Evolutionary conservation across 2,329 filamentous ascomycete genomes (phyloP), one percentile per base, ranked within the genome.

Genomic region (Aspergillus japonicus): DNA sequence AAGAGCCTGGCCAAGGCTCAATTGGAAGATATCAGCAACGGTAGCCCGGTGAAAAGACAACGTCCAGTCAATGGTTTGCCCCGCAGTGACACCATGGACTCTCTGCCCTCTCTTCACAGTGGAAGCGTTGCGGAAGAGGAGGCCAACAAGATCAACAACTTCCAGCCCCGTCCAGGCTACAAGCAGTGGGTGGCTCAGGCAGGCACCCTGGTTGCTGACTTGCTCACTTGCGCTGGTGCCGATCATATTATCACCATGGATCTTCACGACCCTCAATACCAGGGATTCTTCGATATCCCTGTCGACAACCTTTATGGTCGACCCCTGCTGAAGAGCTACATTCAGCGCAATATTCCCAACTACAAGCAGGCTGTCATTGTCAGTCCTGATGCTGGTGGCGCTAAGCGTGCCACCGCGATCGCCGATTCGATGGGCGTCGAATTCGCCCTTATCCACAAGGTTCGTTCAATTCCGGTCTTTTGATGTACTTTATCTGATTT

Each of bases 161-260:
- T 90, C 74, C 86, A 92, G 74, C 88, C 91, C 21, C 93, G 94
- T 73, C 91, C 93, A 7, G 95, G 95, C 54, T 99, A 99, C 77
- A 95, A 95, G 81, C 92, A 96, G 80, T 99, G 95, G 95, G 94
- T 99, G 64, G 95, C 95, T 23, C 95, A 98, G 79, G 93, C 95
- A 47, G 95, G 95, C 61, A 98, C 93, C 31, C 84, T 99, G 59
- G 90, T 99, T 52, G 95, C 95, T 54, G 93, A 98, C 74, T 86
- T 99, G 49, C 83, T 99, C 66, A 97, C 92, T 47, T 97, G 93
- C 78, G 94, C 95, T 64, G 95, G 95, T 65, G 92, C 95, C 50
- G 94, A 99, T 75, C 95, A 98, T 77, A 89, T 95, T 73, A 97
- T 98, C 74, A 97, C 94, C 33, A 96, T 99, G 90, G 95, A 99